Conservation (phyloP, 2,329 filamentous ascomycete species). For the Ramularia collo-cygni region DNA sequence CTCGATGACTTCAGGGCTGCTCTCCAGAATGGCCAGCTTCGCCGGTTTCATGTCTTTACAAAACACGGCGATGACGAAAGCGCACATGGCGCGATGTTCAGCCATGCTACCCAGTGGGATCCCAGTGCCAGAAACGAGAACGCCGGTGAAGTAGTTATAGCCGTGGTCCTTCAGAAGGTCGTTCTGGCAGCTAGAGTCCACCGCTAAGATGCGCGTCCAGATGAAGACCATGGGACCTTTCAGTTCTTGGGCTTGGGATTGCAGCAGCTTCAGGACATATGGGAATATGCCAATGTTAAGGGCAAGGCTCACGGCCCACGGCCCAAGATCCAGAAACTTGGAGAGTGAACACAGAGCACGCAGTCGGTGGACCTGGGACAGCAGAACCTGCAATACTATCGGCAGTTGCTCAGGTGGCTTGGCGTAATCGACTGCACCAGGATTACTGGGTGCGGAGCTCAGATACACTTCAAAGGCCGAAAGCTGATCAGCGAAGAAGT, state of each 20-base stretch:
- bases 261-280: slow-evolving; percentile 93
- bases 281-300: slow-evolving; percentile 98
- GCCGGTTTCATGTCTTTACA: slow-evolving; percentile 92
- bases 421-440: slow-evolving; percentile 68
- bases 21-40: slow-evolving; percentile 83
- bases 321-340: slow-evolving; percentile 88
- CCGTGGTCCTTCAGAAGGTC: slow-evolving; percentile 95
- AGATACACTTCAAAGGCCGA: slow-evolving; percentile 97
- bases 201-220: slow-evolving; percentile 91
- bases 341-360: slow-evolving; percentile 85
- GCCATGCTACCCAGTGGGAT: slow-evolving; percentile 82
- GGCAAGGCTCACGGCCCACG: slow-evolving; percentile 97
- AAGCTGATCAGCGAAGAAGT: slow-evolving; percentile 94
- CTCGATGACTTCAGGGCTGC: slow-evolving; percentile 79
- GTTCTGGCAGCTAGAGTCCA: slow-evolving; percentile 87
- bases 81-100: slow-evolving; percentile 98
- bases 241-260: slow-evolving; percentile 87
- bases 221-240: slow-evolving; percentile 99
- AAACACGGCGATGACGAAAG: slow-evolving; percentile 94
- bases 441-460: slow-evolving; percentile 80
- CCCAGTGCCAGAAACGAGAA: slow-evolving; percentile 65
- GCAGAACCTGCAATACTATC: slow-evolving; percentile 87
- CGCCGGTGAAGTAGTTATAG: slow-evolving; percentile 92
- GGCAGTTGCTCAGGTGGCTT: slow-evolving; percentile 77
- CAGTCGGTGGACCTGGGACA: slow-evolving; percentile 91